Evolutionary conservation across 805 yeast species (phyloP), one percentile per base, ranked within the genome.

Genomic region (Candida endomychidarum): DNA sequence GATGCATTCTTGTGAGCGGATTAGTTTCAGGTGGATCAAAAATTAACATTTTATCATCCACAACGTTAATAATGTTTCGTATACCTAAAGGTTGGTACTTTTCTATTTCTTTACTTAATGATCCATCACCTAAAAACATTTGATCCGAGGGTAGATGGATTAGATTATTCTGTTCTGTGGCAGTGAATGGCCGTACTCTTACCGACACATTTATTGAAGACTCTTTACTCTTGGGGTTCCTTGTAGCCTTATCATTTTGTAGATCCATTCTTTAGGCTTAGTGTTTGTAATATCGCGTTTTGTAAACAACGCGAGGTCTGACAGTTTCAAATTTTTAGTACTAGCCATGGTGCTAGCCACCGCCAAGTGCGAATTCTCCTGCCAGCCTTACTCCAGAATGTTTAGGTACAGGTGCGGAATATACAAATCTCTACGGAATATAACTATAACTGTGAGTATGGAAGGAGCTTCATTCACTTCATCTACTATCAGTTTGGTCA

Each of bases 11-110:
- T 12, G 64, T 63, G 41, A 78, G 50, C 0, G 91, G 89, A 48
- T 79, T 83, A 14, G 77, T 70, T 34, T 81, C 86, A 2, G 85
- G 79, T 0, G 96, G 96, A 61, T 88, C 96, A 58, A 88, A 88
- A 7, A 88, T 78, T 40, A 88, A 69, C 95, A 87, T 86, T 44
- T 79, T 69, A 50, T 86, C 93, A 63, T 87, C 96, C 2, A 86
- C 90, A 19, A 86, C 89, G 43, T 83, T 79, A 17, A 89, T 74
- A 22, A 87, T 75, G 50, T 81, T 83, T 41, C 93, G 67, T 18
- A 86, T 66, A 0, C 86, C 83, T 30, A 63, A 58, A 4, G 78
- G 81, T 8, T 57, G 49, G 27, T 46, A 52, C 22, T 50, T 28
- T 8, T 27, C 27, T 15, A 7, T n/a, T 2, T 18, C 28, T 20